phyloP scores from a whole-genome alignment of 345 rosid genomes.

The Passiflora organensis region DNA sequence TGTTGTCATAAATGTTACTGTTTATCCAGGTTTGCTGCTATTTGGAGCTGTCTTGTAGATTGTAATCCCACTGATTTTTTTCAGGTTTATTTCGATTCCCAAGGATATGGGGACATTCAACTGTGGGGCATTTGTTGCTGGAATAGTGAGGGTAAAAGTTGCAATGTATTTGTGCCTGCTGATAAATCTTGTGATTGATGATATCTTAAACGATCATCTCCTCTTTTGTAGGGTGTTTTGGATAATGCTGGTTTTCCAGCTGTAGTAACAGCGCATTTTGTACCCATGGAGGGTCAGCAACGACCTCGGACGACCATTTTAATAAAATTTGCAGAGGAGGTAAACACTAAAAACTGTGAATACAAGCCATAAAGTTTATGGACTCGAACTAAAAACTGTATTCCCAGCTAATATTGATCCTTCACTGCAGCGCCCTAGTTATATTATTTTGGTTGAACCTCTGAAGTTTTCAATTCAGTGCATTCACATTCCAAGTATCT shows the following conservation, averaged over 20 bases:
- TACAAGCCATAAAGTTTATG: background rate
- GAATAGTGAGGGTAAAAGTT: constrained; percentile 74
- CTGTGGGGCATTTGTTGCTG: constrained; percentile 99
- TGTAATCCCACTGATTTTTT: too few species aligned
- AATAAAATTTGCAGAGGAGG: constrained; percentile 98
- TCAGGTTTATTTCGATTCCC: constrained; percentile 88
- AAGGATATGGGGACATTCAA: constrained; percentile 99
- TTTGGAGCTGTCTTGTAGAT: constrained; percentile 7
- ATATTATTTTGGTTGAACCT: too few species aligned
- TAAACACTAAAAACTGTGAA: constrained; percentile 12
- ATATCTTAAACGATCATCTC: constrained; percentile 3
- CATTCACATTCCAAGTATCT: too few species aligned
- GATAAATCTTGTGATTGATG: constrained; percentile 13
- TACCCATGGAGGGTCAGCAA: constrained; percentile 95
- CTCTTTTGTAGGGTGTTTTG: constrained; percentile 67
- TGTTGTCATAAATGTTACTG: background rate
- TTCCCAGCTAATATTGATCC: background rate
- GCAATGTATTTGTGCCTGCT: background rate
- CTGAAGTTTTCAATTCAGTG: too few species aligned
- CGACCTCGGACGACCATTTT: constrained; percentile 95
- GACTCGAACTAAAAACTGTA: too few species aligned
- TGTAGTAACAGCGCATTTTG: constrained; percentile 95
- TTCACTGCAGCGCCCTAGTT: too few species aligned
- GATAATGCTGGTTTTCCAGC: constrained; percentile 95
- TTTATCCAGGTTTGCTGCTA: background rate